phyloP scores from a whole-genome alignment of 129 eudicot species.

The sunflower (Helianthus annuus) region HanXRQr2.0-SUNRISE NC_035439.2:34257641-34258140 shows the following conservation, averaged over 20 bases:
- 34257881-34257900: slow-evolving; percentile 39
- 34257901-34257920: slow-evolving; percentile 11
- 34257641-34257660: slow-evolving; percentile 40
- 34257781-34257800: slow-evolving; percentile 47
- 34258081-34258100: slow-evolving; percentile 91
- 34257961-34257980: slow-evolving; percentile 34
- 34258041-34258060: slow-evolving; percentile 93
- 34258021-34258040: slow-evolving; percentile 93
- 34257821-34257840: slow-evolving; percentile 37
- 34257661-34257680: slow-evolving; percentile 40
- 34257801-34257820: slow-evolving; percentile 44
- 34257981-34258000: slow-evolving; percentile 59
- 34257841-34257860: slow-evolving; percentile 37
- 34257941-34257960: slow-evolving; percentile 18
- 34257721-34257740: slow-evolving; percentile 43
- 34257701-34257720: slow-evolving; percentile 56
- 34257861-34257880: slow-evolving; percentile 38
- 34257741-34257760: slow-evolving; percentile 47
- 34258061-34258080: slow-evolving; percentile 94
- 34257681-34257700: slow-evolving; percentile 53
- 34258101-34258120: slow-evolving; percentile 99
- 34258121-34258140: slow-evolving; percentile 94
- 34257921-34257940: not conserved
- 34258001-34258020: slow-evolving; percentile 57
- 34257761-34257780: slow-evolving; percentile 72